Evolutionary conservation across 2,329 filamentous ascomycete species (phyloP).

Genomic region (Xylariaceae sp.): DNA sequence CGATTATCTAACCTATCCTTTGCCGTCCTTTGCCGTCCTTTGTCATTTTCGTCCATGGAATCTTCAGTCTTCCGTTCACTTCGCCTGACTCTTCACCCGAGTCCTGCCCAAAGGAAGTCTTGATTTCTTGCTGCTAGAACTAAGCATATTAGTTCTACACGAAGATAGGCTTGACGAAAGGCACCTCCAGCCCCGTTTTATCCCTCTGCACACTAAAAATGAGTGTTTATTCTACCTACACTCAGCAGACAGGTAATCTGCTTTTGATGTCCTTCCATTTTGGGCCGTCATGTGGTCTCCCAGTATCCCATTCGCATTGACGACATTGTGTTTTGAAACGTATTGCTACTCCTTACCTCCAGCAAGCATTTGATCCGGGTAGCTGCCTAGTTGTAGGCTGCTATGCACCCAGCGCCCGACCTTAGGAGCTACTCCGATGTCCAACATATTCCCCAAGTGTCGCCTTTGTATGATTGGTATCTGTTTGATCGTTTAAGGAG

Average conservation of each 20-base stretch:
- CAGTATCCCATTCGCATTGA: no score
- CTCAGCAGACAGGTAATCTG: no score
- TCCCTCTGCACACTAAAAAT: background rate
- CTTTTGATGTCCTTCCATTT: no score
- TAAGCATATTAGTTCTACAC: background rate
- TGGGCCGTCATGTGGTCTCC: no score
- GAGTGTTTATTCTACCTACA: no score
- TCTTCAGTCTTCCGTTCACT: no score
- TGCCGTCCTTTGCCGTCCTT: background rate
- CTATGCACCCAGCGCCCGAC: no score
- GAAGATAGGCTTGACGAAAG: slow-evolving; percentile 1
- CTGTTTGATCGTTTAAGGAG: background rate
- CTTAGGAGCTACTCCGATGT: background rate
- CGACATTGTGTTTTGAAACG: no score
- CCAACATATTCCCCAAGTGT: background rate
- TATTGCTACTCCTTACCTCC: no score
- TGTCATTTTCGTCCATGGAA: background rate
- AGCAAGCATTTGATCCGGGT: no score
- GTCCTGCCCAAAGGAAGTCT: background rate
- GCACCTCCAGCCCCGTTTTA: background rate
- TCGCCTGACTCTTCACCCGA: background rate
- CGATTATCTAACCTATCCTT: background rate
- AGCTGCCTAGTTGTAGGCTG: no score
- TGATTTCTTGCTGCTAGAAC: background rate
- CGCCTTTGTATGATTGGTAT: background rate